Evolutionary conservation across 192 early-diverging fungal genomes (phyloP).

Genomic region (Chytriomyces sp.): DNA sequence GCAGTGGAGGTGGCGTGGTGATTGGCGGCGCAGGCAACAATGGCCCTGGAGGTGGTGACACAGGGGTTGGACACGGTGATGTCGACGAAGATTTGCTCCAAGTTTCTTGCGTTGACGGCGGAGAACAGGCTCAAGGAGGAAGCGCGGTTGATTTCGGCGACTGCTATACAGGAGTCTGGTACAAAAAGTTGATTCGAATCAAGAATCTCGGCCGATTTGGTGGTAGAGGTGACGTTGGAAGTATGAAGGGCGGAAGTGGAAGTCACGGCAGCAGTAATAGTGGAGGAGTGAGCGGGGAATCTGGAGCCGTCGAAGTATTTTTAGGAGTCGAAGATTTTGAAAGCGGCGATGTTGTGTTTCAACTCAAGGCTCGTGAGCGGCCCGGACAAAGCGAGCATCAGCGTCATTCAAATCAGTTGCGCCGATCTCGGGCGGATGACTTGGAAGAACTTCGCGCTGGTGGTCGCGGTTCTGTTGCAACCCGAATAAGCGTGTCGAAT

Average conservation of each 20-base stretch:
- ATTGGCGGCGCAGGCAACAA: background rate
- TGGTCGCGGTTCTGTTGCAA: background rate
- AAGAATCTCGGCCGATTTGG: slow-evolving; percentile 69
- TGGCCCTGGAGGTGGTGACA: slow-evolving; percentile 18
- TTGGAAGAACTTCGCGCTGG: background rate
- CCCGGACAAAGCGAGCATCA: background rate
- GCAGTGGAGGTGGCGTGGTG: no score
- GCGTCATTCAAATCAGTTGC: slow-evolving; percentile 1
- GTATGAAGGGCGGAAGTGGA: no score
- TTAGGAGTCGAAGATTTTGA: slow-evolving; percentile 54
- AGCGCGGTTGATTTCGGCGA: slow-evolving; percentile 91
- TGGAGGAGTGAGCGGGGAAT: slow-evolving; percentile 17
- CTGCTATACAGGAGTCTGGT: slow-evolving; percentile 89
- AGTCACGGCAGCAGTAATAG: no score
- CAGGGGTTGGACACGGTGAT: background rate
- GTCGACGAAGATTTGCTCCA: slow-evolving; percentile 68
- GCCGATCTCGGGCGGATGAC: background rate
- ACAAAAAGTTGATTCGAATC: slow-evolving; percentile 75
- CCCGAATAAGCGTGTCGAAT: background rate
- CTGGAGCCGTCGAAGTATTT: slow-evolving; percentile 73
- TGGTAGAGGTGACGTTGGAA: no score
- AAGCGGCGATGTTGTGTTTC: slow-evolving; percentile 53
- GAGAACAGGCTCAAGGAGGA: slow-evolving; percentile 56
- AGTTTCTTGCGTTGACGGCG: slow-evolving; percentile 28
- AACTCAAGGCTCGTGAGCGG: slow-evolving; percentile 42